phyloP scores from a whole-genome alignment of 768 basidiomycete species.

The Russula abietina region DNA sequence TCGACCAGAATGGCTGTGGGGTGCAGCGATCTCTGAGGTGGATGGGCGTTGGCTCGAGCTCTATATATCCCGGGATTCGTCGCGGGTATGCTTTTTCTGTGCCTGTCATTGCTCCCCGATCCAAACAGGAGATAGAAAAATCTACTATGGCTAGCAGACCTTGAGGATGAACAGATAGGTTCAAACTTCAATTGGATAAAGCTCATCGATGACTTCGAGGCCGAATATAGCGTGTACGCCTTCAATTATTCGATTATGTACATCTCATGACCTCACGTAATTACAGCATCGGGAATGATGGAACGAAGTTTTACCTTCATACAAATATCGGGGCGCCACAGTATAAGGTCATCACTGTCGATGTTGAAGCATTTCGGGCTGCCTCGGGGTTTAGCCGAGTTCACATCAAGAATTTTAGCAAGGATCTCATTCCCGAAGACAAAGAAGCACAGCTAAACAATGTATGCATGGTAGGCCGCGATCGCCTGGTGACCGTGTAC shows the following conservation, averaged over 20 bases:
- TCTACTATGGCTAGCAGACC: slow-evolving; percentile 65
- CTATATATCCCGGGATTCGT: slow-evolving; percentile 52
- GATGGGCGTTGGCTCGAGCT: slow-evolving; percentile 62
- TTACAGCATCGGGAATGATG: slow-evolving; percentile 58
- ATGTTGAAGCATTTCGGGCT: slow-evolving; percentile 40
- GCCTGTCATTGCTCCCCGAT: neutral
- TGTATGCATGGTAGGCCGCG: slow-evolving; percentile 43
- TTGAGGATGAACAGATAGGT: slow-evolving; percentile 53
- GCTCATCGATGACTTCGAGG: slow-evolving; percentile 60
- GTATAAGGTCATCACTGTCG: slow-evolving; percentile 59
- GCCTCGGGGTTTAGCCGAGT: slow-evolving; percentile 17
- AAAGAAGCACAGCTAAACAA: slow-evolving; percentile 54
- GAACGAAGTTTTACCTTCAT: slow-evolving; percentile 51
- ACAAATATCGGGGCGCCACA: slow-evolving; percentile 64
- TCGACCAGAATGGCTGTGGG: slow-evolving; percentile 63
- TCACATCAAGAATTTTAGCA: slow-evolving; percentile 37
- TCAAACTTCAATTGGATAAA: slow-evolving; percentile 68
- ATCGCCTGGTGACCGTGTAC: slow-evolving; percentile 57
- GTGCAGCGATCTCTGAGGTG: slow-evolving; percentile 46
- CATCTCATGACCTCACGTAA: neutral
- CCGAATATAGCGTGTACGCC: slow-evolving; percentile 58
- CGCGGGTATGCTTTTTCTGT: slow-evolving; percentile 39
- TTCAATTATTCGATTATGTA: neutral
- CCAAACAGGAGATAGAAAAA: slow-evolving; percentile 47
- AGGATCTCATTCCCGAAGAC: slow-evolving; percentile 65